Base-by-base conservation (phyloP, 1,284 basidiomycete genomes). In the Moniliella sp. region DNA sequence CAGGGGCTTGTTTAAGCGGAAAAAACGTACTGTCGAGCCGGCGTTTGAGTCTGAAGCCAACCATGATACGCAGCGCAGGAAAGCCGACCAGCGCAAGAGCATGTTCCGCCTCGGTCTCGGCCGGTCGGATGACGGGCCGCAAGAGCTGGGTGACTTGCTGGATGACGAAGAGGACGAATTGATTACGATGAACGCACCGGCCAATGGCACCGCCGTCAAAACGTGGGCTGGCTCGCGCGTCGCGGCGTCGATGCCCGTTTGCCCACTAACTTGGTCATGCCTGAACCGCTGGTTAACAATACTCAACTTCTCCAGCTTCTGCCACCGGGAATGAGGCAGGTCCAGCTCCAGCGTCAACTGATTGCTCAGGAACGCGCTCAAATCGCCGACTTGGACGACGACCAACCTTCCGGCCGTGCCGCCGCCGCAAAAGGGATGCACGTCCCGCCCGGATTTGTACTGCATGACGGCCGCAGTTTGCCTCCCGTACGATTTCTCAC, bases 371-470 rank as follows among this genome's bases (percentile, higher is more conserved):
- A 23, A n/a, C 19, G 5, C 13, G 7, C 4, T 16, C 10, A n/a
- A 18, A n/a, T 18, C 17, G 12, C 16, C 15, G 28, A 7, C 5
- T 8, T 27, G 26, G 28, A 25, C 16, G 18, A 7, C 14, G 15
- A 13, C 19, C 16, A 29, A 7, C 14, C 13, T 9, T 18, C 23
- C 9, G 19, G 13, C 4, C 19, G 9, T 21, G 18, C 19, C n/a
- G n/a, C 10, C 19, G 15, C 18, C 4, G 8, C 12, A 3, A 9
- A 13, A 9, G 30, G 30, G 9, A 16, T 18, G 3, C 19, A 50
- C 25, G 50, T 48, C 2, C 48, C 48, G 5, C 47, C 50, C 8
- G 50, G 50, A 4, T 52, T 52, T 18, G 48, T 52, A 5, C 40
- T 52, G 12, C 50, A 50, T 31, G 28, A 49, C 18, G 36, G 14